Base-by-base conservation (phyloP, 345 rosid species). In the Gossypium rotundifolium region DNA sequence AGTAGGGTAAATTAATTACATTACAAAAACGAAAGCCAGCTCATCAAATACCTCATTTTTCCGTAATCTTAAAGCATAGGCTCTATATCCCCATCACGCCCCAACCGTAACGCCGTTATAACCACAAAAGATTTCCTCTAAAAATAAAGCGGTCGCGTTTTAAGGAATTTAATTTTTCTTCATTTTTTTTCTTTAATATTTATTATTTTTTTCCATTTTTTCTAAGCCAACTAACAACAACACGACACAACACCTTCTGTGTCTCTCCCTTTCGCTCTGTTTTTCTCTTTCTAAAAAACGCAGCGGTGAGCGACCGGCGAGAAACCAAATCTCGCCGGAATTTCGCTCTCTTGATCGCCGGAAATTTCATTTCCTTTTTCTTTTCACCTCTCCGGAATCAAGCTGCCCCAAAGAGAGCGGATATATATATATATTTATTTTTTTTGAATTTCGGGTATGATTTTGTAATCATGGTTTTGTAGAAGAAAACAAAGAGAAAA, bases 261-360 rank as follows among this genome's bases (percentile, higher is more conserved):
- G 62, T 61, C 76, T 68, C 27, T 70, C 52, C 51, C 60, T 62
- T 51, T 73, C 74, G 2, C 17, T 49, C 17, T 55, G 22, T 71
- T 57, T 49, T 53, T 76, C 70, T 70, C 70, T 40, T 65, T 52
- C 77, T 7, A 11, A 59, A 12, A 9, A 29, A 17, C 74, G 12
- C 62, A 48, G 25, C 42, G 11, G 71, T 65, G 79, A 69, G 60
- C 54, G 65, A 74, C 86, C 68, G 81, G 86, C 86, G 87, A 83
- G 84, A 85, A 69, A 83, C 62, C 51, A 68, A 75, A 68, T 84
- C 89, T 80, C 77, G 84, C 89, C 85, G 89, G 86, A 72, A 71
- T 77, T 65, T 77, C 74, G 77, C 75, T 63, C 22, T 72, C 2
- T 11, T 63, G 27, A 7, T 18, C 57, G 70, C 54, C 67, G 78